Evolutionary conservation across 495 filamentous ascomycete species (phyloP).

Genomic region (Aspergillus taichungensis): DNA sequence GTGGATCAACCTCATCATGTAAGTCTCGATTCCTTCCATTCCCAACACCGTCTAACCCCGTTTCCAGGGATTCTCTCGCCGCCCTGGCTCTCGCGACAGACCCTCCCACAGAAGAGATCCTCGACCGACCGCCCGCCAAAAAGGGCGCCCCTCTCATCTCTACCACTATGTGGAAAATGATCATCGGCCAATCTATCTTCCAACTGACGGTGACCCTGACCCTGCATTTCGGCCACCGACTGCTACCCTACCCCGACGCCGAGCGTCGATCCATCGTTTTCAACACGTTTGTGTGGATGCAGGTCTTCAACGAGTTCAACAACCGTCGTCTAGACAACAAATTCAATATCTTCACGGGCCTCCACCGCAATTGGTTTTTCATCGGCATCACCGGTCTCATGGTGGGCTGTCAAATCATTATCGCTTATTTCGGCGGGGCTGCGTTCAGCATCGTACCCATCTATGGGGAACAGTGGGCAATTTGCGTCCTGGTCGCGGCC

Average conservation of each 20-base stretch:
- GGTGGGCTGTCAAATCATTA: conserved; percentile 61
- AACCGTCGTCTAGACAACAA: conserved; percentile 71
- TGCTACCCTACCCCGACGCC: conserved; percentile 37
- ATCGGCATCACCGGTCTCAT: conserved; percentile 60
- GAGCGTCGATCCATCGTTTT: conserved; percentile 60
- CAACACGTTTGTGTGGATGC: conserved; percentile 87
- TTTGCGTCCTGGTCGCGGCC: conserved; percentile 56
- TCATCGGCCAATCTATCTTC: conserved; percentile 66
- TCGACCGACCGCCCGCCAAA: conserved; percentile 62
- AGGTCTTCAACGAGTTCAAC: conserved; percentile 84
- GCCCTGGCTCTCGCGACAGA: conserved; percentile 74
- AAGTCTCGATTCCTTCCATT: background rate
- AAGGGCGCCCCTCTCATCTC: conserved; percentile 60
- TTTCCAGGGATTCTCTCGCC: conserved; percentile 56
- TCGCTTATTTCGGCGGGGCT: conserved; percentile 56
- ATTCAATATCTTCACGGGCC: conserved; percentile 70
- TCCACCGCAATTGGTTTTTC: conserved; percentile 61
- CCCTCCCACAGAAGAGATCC: conserved; percentile 59
- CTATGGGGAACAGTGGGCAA: conserved; percentile 57
- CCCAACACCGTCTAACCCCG: background rate
- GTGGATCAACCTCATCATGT: conserved; percentile 76
- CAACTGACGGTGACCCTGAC: conserved; percentile 62
- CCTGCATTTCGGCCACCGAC: conserved; percentile 50
- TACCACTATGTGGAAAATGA: conserved; percentile 85
- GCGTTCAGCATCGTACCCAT: conserved; percentile 58